Base-by-base conservation (phyloP, 2,329 filamentous ascomycete species). In the Colletotrichum gloeosporioides region DNA sequence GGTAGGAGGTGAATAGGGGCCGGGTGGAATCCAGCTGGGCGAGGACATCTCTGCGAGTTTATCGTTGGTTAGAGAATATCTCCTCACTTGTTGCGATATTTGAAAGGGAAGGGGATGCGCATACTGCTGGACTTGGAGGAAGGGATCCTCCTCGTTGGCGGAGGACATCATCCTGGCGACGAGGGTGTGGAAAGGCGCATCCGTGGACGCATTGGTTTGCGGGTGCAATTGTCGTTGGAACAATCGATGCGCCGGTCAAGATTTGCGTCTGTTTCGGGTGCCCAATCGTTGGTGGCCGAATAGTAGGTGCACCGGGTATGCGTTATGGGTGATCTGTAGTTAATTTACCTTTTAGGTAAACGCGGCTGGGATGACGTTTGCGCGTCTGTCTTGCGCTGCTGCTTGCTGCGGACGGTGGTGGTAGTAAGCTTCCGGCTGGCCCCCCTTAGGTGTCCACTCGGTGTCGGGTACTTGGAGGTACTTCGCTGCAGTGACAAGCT, bases 1-100 rank as follows among this genome's bases (percentile, higher is more conserved):
- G 91, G 88, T 98, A 99, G 18, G 96, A 98, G 78, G 95, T 93
- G 89, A 98, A 98, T 73, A 98, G 93, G 69, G 96, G 93, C 12
- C 96, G 94, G 69, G 95, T 94, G 16, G 92, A 92, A 79, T 94
- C 91, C 78, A 99, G 93, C 77, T 98, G 94, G 78, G 93, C 88
- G 79, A 98, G 93, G 79, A 99, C 95, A 87, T 99, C 97, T 86
- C 96, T 98, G 83, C 31, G 13, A n/a, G 59, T 64, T 27, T 39
- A n/a, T 16, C 10, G n/a, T 32, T 32, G 18, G n/a, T 63, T 15
- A 36, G 6, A 34, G 25, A 25, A 12, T 15, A 59, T 16, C 55
- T 36, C 27, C 9, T 34, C 10, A 2, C 31, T 34, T 7, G 59
- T 32, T 86, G 95, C 98, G 83, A 25, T 16, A 13, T 6, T 6